Conservation (phyloP, 768 basidiomycete genomes). For the Tephrocybe rancida region DNA sequence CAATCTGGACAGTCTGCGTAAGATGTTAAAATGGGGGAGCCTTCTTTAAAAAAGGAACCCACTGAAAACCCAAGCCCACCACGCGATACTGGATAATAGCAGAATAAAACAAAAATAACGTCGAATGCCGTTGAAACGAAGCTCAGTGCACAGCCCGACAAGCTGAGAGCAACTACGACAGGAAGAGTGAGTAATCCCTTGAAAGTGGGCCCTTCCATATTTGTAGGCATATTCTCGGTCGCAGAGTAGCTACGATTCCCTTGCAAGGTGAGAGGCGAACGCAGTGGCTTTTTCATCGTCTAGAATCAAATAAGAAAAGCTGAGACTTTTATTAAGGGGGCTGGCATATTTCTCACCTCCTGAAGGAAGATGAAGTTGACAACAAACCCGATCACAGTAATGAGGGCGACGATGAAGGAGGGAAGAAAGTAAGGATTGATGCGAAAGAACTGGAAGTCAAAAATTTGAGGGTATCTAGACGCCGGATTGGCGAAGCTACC, state of each 20-base stretch:
- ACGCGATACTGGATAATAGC: slow-evolving; percentile 53
- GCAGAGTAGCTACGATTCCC: no score
- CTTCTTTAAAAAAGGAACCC: no score
- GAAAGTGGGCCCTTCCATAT: no score
- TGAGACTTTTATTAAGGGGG: no score
- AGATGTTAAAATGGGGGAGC: no score
- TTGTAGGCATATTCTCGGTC: no score
- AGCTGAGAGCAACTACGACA: slow-evolving; percentile 48
- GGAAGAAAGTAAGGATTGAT: slow-evolving; percentile 64
- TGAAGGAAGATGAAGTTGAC: slow-evolving; percentile 50
- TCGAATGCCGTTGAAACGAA: slow-evolving; percentile 60
- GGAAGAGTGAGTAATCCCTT: slow-evolving; percentile 52
- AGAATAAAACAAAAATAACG: slow-evolving; percentile 65
- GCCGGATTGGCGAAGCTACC: slow-evolving; percentile 60
- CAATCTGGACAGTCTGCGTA: slow-evolving; percentile 49
- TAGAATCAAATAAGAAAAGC: no score
- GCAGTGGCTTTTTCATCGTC: no score
- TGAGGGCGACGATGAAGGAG: slow-evolving; percentile 43
- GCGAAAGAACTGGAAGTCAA: slow-evolving; percentile 45
- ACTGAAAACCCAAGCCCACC: slow-evolving; percentile 47
- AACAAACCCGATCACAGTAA: slow-evolving; percentile 40
- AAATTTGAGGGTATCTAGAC: slow-evolving; percentile 43
- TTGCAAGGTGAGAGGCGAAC: no score
- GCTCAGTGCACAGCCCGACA: slow-evolving; percentile 51
- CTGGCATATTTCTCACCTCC: slow-evolving; percentile 56